These are phyloP conservation scores for Phaeosphaeriaceae sp. DNA, from an alignment of 2,329 filamentous ascomycete species.

Conservation along the genomic window DNA sequence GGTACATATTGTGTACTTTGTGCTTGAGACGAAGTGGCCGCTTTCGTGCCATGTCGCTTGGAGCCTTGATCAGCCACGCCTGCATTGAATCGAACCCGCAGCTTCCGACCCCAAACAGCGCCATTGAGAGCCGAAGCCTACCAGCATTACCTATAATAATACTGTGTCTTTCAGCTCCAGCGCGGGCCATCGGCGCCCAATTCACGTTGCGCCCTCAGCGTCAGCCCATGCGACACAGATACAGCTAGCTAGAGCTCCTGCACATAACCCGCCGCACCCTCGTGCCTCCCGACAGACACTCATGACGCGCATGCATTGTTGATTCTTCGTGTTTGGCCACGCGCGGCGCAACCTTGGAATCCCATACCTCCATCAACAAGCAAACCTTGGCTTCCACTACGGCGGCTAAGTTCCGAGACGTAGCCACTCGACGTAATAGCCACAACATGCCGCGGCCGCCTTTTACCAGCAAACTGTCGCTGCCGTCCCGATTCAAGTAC, in stretches of 20 bases:
- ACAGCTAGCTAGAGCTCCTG: neutral
- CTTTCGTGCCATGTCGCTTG: too few species aligned
- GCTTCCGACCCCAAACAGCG: conserved; percentile 9
- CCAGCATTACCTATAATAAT: neutral
- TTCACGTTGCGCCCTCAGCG: conserved; percentile 2
- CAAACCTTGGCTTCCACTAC: conserved; percentile 28
- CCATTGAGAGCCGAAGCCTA: conserved; percentile 4
- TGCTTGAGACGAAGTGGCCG: neutral
- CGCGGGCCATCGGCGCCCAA: neutral
- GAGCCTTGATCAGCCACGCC: too few species aligned
- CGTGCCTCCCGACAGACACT: neutral
- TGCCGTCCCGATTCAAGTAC: conserved; percentile 62
- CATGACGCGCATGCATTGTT: conserved; percentile 11
- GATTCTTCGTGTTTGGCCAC: conserved; percentile 15
- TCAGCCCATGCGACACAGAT: neutral
- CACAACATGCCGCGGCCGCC: conserved; percentile 47
- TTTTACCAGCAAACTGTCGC: conserved; percentile 55
- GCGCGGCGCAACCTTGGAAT: conserved; percentile 18
- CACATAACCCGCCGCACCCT: neutral
- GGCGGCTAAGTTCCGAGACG: conserved; percentile 21
- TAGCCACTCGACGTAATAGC: conserved; percentile 10
- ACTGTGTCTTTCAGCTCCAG: conserved; percentile 4
- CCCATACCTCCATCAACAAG: conserved; percentile 14
- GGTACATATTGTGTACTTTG: too few species aligned
- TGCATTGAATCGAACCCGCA: conserved; percentile 10